Evolutionary conservation across 2,329 filamentous ascomycete genomes (phyloP).

Genomic region (Botryotinia globosa): DNA sequence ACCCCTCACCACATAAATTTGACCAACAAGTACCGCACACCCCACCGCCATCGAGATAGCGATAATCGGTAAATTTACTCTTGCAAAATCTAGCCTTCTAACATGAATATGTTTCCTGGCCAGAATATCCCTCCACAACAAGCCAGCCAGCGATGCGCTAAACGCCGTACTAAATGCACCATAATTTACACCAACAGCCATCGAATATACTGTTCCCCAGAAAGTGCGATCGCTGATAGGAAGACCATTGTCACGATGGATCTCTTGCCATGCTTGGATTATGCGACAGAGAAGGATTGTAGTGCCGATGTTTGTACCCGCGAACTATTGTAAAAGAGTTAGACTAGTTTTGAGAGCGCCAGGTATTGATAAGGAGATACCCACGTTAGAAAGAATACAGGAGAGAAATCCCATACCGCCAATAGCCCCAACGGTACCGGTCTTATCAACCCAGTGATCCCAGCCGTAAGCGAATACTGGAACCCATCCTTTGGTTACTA

Average conservation of each 20-base stretch:
- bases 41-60: conserved; percentile 65
- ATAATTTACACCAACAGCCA: conserved; percentile 73
- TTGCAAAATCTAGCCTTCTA: conserved; percentile 60
- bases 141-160: conserved; percentile 67
- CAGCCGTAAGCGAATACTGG: conserved; percentile 70
- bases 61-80: conserved; percentile 69
- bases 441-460: conserved; percentile 69
- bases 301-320: conserved; percentile 74
- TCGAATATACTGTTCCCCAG: conserved; percentile 71
- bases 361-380: conserved; percentile 37
- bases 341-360: conserved; percentile 21
- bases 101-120: conserved; percentile 66
- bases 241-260: conserved; percentile 48
- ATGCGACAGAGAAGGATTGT: conserved; percentile 70
- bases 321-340: conserved; percentile 52
- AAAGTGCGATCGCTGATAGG: conserved; percentile 63
- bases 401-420: conserved; percentile 73
- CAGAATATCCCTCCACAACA: conserved; percentile 72
- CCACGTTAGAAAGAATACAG: conserved; percentile 68
- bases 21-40: conserved; percentile 57
- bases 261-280: conserved; percentile 64
- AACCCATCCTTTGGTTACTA: conserved; percentile 74
- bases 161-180: conserved; percentile 72
- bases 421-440: conserved; percentile 64
- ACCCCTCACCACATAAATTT: conserved; percentile 58